Base-by-base conservation (phyloP, 805 yeast species). In the Dipodascopsis tothii region DNA sequence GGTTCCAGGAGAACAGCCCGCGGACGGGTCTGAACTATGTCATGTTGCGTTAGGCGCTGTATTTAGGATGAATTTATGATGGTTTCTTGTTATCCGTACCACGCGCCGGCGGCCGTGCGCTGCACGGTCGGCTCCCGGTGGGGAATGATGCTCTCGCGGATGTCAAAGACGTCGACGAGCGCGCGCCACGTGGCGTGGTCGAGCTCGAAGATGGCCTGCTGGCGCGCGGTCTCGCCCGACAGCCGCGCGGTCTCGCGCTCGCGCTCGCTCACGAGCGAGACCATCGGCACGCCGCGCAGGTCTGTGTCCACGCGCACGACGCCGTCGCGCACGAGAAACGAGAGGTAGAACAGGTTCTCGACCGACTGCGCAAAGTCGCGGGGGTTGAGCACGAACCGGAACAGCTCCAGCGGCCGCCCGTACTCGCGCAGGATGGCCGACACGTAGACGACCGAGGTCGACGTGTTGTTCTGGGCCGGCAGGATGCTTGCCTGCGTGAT, bases 301-400 rank as follows among this genome's bases (percentile, higher is more conserved):
- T 74, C 78, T 37, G 69, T 70, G n/a, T 69, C 75, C 19, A 86
- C 53, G 20, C 67, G 64, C 28, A 86, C 61, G 52, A 69, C 75
- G 0, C 84, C 87, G 55, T 84, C 94, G 55, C 80, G 75, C 2
- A 86, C 75, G 36, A 90, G 64, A 56, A 88, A 87, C 59, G 95
- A 82, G 0, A 84, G 72, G 56, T 80, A 84, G 56, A 88, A 88
- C 55, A 90, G 63, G 58, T 85, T 86, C 60, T 90, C 96, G 2
- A 88, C 79, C 1, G 87, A 74, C 59, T 81, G 87, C 1, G 82
- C 69, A 61, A 81, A 88, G 4, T 90, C 80, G 14, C 64, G 49
- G 0, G 96, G 95, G 59, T 90, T 79, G 17, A 88, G 67, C 40
- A 84, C 73, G 53, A 83, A 80, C 48, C 70, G 67, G 57, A 76